phyloP scores from a whole-genome alignment of 2,329 filamentous ascomycete genomes.

The Colletotrichum musicola region DNA sequence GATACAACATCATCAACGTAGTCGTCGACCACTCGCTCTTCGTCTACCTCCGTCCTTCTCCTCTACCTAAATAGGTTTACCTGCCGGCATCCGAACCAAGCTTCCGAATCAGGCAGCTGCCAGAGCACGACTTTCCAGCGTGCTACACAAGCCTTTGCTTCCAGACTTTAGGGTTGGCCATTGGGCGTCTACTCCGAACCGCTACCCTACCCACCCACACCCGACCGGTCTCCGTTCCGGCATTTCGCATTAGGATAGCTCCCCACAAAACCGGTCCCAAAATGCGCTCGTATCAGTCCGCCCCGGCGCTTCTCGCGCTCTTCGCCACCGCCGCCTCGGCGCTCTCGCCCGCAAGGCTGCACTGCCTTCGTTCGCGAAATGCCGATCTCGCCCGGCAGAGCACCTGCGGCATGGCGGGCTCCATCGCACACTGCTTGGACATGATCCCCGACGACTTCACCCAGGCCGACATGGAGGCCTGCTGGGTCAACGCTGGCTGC shows the following conservation, averaged over 20 bases:
- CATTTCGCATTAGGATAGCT: slow-evolving; percentile 1
- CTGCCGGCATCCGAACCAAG: neutral
- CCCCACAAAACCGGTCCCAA: slow-evolving; percentile 33
- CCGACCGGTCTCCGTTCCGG: slow-evolving; percentile 20
- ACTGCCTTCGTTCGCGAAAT: slow-evolving; percentile 57
- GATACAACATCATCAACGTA: no score
- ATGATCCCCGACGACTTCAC: slow-evolving; percentile 47
- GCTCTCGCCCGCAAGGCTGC: slow-evolving; percentile 45
- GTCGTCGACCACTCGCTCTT: neutral
- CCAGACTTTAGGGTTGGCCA: slow-evolving; percentile 8
- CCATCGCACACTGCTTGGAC: slow-evolving; percentile 58
- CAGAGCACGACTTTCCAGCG: slow-evolving; percentile 2
- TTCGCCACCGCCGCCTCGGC: slow-evolving; percentile 48
- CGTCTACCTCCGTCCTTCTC: neutral
- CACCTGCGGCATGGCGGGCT: slow-evolving; percentile 58
- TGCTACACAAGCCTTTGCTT: neutral
- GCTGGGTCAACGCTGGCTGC: slow-evolving; percentile 53
- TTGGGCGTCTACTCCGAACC: slow-evolving; percentile 27
- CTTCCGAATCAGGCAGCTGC: slow-evolving; percentile 27
- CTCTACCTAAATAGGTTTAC: neutral
- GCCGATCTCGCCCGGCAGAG: slow-evolving; percentile 54
- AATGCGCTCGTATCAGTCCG: slow-evolving; percentile 31
- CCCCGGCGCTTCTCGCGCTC: slow-evolving; percentile 33
- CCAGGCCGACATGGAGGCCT: slow-evolving; percentile 52
- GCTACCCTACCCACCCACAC: slow-evolving; percentile 11